Conservation (phyloP, 2,329 filamentous ascomycete species). For the Fusarium pininemorale region DNA sequence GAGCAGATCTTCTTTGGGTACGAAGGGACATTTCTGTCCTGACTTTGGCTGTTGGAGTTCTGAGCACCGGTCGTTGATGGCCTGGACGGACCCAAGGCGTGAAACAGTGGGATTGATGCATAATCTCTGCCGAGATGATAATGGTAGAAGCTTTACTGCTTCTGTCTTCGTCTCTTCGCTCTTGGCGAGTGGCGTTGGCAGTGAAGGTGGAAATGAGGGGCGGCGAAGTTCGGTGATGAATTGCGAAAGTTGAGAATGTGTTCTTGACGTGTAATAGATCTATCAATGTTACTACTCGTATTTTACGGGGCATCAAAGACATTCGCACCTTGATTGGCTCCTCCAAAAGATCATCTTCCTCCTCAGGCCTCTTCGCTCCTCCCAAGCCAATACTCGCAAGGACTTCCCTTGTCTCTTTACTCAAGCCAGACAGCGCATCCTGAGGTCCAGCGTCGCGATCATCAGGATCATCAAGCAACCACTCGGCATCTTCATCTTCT, state of each 20-base stretch:
- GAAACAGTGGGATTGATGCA: constrained; percentile 90
- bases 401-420: constrained; percentile 77
- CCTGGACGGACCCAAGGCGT: constrained; percentile 73
- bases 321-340: constrained; percentile 73
- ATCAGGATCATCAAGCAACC: constrained; percentile 76
- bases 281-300: constrained; percentile 50
- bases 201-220: constrained; percentile 78
- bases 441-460: constrained; percentile 51
- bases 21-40: constrained; percentile 73
- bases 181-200: constrained; percentile 58
- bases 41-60: constrained; percentile 81
- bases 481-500: constrained; percentile 72
- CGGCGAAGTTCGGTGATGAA: constrained; percentile 85
- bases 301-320: background rate
- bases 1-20: constrained; percentile 81
- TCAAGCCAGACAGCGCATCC: constrained; percentile 65
- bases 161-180: constrained; percentile 41
- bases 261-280: constrained; percentile 92
- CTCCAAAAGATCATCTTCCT: constrained; percentile 58
- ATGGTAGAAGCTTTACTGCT: constrained; percentile 78
- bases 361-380: constrained; percentile 45
- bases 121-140: constrained; percentile 86
- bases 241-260: constrained; percentile 90
- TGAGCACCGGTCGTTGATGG: constrained; percentile 92
- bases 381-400: constrained; percentile 72